Conservation (phyloP, 352 stramenopile genomes). For the Pythium insidiosum region DNA sequence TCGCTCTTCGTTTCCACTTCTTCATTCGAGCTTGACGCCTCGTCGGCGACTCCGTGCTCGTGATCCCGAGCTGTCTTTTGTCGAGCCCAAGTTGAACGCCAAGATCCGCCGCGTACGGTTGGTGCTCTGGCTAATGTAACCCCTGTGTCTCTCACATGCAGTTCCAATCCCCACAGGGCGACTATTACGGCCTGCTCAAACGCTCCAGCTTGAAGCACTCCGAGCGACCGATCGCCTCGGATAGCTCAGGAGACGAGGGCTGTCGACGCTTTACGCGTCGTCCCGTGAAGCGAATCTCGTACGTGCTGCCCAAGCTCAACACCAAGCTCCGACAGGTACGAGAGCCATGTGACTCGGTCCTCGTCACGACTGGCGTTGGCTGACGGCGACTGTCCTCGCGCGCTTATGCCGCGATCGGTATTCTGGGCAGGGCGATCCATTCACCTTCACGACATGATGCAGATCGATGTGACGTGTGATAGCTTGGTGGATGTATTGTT, state of each 20-base stretch:
- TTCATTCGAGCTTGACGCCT: too few relatives aligned
- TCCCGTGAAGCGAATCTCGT: conserved; percentile 34
- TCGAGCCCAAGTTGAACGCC: conserved; percentile 49
- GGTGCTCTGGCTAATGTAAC: too few relatives aligned
- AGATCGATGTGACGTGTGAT: conserved; percentile 7
- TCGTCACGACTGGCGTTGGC: conserved; percentile 4
- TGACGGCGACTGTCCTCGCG: background rate
- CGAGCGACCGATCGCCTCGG: too few relatives aligned
- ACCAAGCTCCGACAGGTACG: conserved; percentile 71
- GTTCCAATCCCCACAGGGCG: conserved; percentile 23
- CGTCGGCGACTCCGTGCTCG: too few relatives aligned
- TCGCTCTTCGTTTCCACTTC: too few relatives aligned
- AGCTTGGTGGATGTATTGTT: background rate
- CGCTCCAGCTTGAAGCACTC: too few relatives aligned
- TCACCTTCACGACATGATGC: conserved; percentile 66
- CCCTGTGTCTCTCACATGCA: background rate
- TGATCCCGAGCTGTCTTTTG: conserved; percentile 39
- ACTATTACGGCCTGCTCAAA: conserved; percentile 57
- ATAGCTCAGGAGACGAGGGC: too few relatives aligned
- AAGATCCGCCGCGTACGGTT: conserved; percentile 46
- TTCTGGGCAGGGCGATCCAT: conserved; percentile 50
- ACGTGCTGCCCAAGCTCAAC: conserved; percentile 70
- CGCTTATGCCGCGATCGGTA: background rate
- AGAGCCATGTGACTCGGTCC: background rate
- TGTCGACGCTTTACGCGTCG: conserved; percentile 11